A percentile compares a stretch with the other conserved stretches of the same genome.
Evolutionary conservation across 2,329 filamentous ascomycete species (phyloP).

Genomic region (Aschersonia sp.): DNA sequence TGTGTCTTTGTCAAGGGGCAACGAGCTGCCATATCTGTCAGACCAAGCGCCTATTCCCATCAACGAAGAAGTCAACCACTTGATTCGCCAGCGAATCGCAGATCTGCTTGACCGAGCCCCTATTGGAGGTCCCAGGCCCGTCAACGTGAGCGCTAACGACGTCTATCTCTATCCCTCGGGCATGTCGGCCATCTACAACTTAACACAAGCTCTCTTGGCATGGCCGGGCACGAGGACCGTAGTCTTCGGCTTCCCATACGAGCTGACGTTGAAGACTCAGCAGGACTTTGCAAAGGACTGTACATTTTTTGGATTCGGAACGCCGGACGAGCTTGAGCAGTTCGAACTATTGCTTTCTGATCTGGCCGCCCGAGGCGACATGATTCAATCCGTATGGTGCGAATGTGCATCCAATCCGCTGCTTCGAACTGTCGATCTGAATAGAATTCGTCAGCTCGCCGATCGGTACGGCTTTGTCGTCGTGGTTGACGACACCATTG

Average conservation of each 20-base stretch:
- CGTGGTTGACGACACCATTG: conserved; percentile 25
- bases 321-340: neutral
- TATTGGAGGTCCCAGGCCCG: neutral
- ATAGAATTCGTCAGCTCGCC: conserved; percentile 7
- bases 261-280: neutral
- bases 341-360: neutral
- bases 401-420: conserved; percentile 7
- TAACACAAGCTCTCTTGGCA: neutral
- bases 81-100: neutral
- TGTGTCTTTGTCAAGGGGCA: neutral
- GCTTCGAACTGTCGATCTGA: conserved; percentile 8
- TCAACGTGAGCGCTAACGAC: neutral
- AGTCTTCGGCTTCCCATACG: neutral
- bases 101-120: neutral
- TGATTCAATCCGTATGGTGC: neutral
- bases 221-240: neutral
- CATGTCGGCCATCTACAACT: neutral
- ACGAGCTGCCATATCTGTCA: neutral
- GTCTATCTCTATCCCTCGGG: neutral
- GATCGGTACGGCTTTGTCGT: conserved; percentile 21
- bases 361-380: neutral
- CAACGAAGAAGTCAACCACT: neutral
- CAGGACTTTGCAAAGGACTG: neutral
- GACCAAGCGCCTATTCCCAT: neutral
- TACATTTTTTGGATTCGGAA: neutral